These are phyloP conservation scores for Andrographis paniculata DNA, from an alignment of 305 asterid species.

Conservation along the genomic window DNA sequence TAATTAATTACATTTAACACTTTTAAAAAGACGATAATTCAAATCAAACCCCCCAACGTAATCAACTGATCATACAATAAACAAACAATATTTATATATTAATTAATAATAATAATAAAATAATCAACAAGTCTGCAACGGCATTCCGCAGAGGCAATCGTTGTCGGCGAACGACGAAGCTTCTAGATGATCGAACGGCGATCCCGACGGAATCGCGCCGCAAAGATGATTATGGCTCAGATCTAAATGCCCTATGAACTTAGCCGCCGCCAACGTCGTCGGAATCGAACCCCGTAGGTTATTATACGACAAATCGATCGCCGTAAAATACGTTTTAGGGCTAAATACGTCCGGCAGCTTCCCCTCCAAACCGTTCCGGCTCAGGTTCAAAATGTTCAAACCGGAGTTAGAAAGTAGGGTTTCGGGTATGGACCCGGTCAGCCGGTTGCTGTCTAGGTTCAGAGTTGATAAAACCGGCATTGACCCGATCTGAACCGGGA, in stretches of 20 bases:
- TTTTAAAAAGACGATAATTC: too few species aligned
- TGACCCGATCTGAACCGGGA: constrained; percentile 41
- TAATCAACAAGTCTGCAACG: constrained; percentile 20
- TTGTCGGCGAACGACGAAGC: constrained; percentile 53
- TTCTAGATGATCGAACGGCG: constrained; percentile 57
- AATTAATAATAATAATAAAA: too few species aligned
- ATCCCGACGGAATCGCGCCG: constrained; percentile 58
- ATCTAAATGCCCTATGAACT: constrained; percentile 56
- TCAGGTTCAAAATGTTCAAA: constrained; percentile 39
- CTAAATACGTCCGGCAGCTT: constrained; percentile 43
- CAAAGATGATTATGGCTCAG: constrained; percentile 65
- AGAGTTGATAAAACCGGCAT: constrained; percentile 63
- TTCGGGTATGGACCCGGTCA: constrained; percentile 39
- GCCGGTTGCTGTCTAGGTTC: constrained; percentile 41
- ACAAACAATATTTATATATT: too few species aligned
- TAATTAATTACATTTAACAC: too few species aligned
- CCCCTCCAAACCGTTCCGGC: constrained; percentile 44
- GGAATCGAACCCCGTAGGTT: constrained; percentile 53
- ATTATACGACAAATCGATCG: constrained; percentile 49
- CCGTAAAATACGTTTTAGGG: constrained; percentile 37
- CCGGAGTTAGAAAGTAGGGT: constrained; percentile 33
- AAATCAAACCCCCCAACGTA: too few species aligned
- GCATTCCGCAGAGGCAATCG: constrained; percentile 62
- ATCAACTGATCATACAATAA: too few species aligned
- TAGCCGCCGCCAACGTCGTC: constrained; percentile 29